Base-by-base conservation (phyloP, 208 protist genomes). In the Tritrichomonas musculus region DNA sequence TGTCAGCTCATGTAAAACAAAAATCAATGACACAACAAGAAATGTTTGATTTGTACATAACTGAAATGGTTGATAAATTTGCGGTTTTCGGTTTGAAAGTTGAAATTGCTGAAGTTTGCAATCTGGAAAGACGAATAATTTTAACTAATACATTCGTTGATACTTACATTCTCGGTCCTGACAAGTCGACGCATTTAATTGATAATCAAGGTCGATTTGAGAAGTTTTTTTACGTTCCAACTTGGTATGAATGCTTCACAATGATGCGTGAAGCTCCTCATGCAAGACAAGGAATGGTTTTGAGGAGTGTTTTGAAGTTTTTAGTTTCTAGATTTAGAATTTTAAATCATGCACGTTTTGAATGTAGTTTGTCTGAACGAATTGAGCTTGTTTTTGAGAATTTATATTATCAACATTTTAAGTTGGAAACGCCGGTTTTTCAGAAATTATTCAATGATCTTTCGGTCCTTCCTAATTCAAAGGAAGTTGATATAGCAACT, bases 151-250 rank as follows among this genome's bases (percentile, higher is more conserved):
- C 77, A 33, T 88, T 88, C 20, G n/a, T 88, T 53, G 47, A 88
- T 57, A 88, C 47, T 17, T 88, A 39, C 17, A 17, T 47, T 60
- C 30, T 88, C 5, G 77, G 77, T 39, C 77, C 77, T 27, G 25
- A 53, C 4, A 5, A 25, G 13, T 27, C 14, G 5, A 13, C 33
- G 1, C 9, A 39, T 20, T 39, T 88, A 14, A 17, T 88, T 27
- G 57, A 88, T 50, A 36, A 57, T n/a, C 8, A 13, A 33, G 77
- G 77, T 41, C 20, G n/a, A 57, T 88, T 88, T 20, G 77, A 88
- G 39, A 57, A 88, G 11, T 88, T 60, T 47, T 88, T 88, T 30
- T 88, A 88, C 39, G 77, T 88, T 33, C 77, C 77, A 55, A 55
- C 17, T 17, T 88, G 77, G 77, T 39, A 27, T n/a, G 77, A 88